Base-by-base conservation (phyloP, 805 yeast genomes). In the Candida boleticola region DNA sequence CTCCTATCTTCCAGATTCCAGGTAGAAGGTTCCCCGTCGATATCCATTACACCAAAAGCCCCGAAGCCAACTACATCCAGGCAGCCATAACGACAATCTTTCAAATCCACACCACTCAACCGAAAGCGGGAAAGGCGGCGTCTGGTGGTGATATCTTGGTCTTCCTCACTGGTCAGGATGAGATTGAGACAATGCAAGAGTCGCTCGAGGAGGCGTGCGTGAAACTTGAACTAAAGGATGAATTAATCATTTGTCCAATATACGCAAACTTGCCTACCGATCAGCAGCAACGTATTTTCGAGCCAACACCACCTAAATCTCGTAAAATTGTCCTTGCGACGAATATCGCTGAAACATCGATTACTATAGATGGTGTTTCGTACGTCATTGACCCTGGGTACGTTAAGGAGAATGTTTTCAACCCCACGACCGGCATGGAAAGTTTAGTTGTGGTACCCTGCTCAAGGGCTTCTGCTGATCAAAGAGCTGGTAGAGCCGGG, bases 141-240 rank as follows among this genome's bases (percentile, higher is more conserved):
- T 7, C 10, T 11, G 76, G 80, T 0, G 96, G 97, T 3, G 99
- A 93, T 58, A 86, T 92, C 13, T 65, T 93, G 22, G 95, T 92
- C 1, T 92, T 92, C 60, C 63, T 92, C 38, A 93, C 98, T 0
- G 99, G 99, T 29, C 98, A 93, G 60, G 98, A 92, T 43, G 99
- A 92, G 55, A 93, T 93, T 44, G 98, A 93, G 53, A 71, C 79
- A 2, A 75, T 83, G 76, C 88, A 82, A 36, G 92, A 85, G 40
- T 79, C 77, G 37, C 58, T 90, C 17, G 61, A 72, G 4, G 90
- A 85, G n/a, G 82, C 92, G 0, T 66, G 79, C 34, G 63, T 63
- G 5, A 82, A 79, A 49, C 23, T 38, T 13, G 35, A 38, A 3
- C 57, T 90, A 18, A 90, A 90, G 0, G 76, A 71, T 21, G 85